phyloP scores from a whole-genome alignment of 2,329 filamentous ascomycete genomes.

The Ploettnerulaceae sp. region DNA sequence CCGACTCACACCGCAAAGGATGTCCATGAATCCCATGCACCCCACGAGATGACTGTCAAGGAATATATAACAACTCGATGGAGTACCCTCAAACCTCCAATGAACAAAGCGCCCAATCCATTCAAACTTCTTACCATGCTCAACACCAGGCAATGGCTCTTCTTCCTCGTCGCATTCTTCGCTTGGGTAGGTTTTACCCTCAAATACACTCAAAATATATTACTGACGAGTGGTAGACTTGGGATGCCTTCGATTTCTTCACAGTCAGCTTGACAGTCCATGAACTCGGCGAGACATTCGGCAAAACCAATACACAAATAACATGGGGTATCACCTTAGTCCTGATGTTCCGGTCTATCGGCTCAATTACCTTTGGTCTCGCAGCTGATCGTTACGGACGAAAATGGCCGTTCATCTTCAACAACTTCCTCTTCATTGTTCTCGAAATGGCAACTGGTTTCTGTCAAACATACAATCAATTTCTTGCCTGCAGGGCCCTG shows the following conservation, averaged over 20 bases:
- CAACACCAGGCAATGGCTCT: slow-evolving; percentile 63
- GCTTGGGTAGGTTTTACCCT: slow-evolving; percentile 49
- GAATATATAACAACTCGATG: slow-evolving; percentile 49
- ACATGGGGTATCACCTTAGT: slow-evolving; percentile 72
- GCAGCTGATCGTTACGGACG: slow-evolving; percentile 74
- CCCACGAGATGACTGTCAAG: slow-evolving; percentile 20
- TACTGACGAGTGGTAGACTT: slow-evolving; percentile 40
- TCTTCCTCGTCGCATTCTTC: slow-evolving; percentile 67
- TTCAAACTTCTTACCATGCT: slow-evolving; percentile 63
- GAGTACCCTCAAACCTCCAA: slow-evolving; percentile 51
- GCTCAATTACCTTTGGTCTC: slow-evolving; percentile 70
- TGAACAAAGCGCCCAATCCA: slow-evolving; percentile 63
- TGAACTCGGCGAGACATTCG: slow-evolving; percentile 59
- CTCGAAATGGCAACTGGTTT: slow-evolving; percentile 76
- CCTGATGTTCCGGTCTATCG: slow-evolving; percentile 69
- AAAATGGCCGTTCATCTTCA: slow-evolving; percentile 75
- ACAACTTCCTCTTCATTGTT: slow-evolving; percentile 67
- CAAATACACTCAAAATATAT: neutral
- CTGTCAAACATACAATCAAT: slow-evolving; percentile 58
- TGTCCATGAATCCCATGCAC: slow-evolving; percentile 22
- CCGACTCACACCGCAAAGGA: slow-evolving; percentile 2
- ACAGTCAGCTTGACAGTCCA: slow-evolving; percentile 73
- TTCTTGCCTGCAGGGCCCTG: slow-evolving; percentile 67
- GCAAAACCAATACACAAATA: slow-evolving; percentile 54
- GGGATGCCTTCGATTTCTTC: slow-evolving; percentile 82